Evolutionary conservation across 352 stramenopile species (phyloP).

Genomic region (Phytophthora ohioensis): DNA sequence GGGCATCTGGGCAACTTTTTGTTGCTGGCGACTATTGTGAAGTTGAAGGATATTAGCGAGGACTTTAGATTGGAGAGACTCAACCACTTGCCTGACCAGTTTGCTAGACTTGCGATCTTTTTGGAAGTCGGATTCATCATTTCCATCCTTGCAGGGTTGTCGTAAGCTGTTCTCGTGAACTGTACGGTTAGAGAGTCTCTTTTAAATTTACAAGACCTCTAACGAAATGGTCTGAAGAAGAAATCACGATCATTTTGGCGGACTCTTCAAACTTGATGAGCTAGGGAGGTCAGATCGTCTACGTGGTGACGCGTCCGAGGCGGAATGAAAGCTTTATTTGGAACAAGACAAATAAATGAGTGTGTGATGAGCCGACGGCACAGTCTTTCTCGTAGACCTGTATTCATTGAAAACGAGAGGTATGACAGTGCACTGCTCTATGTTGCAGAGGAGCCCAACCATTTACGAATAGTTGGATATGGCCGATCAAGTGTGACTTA

Average conservation of each 20-base stretch:
- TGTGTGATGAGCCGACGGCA: too few relatives aligned
- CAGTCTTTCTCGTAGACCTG: too few relatives aligned
- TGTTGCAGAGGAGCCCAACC: too few relatives aligned
- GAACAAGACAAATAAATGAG: background rate
- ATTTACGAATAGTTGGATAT: too few relatives aligned
- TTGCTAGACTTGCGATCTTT: conserved; percentile 54
- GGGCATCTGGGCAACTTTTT: conserved; percentile 77
- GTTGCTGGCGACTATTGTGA: conserved; percentile 62
- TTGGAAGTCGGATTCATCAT: conserved; percentile 58
- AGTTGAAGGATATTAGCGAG: conserved; percentile 75
- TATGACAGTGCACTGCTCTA: too few relatives aligned
- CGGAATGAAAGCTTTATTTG: background rate
- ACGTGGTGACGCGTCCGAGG: background rate
- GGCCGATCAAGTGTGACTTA: too few relatives aligned
- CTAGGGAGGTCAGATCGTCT: background rate
- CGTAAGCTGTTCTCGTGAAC: conserved; percentile 16
- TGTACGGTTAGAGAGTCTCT: background rate
- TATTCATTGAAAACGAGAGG: too few relatives aligned
- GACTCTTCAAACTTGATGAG: background rate
- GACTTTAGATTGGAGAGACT: conserved; percentile 77
- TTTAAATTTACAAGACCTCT: too few relatives aligned
- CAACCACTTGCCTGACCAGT: conserved; percentile 58
- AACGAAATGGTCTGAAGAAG: background rate
- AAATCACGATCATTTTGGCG: too few relatives aligned
- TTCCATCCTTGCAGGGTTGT: conserved; percentile 62